phyloP scores from a whole-genome alignment of 2,329 filamentous ascomycete genomes.

The Aspergillus sp. region DNA sequence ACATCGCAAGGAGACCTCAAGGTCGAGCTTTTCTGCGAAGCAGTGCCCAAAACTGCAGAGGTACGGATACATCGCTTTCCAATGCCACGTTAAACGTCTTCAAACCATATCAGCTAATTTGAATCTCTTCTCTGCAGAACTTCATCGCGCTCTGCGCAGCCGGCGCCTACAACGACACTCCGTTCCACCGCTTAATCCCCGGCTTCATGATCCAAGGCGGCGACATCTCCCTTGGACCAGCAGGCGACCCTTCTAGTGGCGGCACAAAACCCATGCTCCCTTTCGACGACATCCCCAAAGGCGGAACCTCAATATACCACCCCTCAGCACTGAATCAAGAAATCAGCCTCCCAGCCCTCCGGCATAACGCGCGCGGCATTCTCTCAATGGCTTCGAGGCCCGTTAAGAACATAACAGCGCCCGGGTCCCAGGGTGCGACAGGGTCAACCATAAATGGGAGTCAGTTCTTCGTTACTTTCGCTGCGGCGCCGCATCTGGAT shows the following conservation, averaged over 20 bases:
- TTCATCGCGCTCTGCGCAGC: constrained; percentile 69
- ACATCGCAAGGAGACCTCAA: constrained; percentile 90
- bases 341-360: constrained; percentile 59
- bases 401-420: constrained; percentile 49
- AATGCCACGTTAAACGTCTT: too few relatives aligned
- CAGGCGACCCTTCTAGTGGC: constrained; percentile 46
- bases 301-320: constrained; percentile 60
- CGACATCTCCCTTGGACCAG: constrained; percentile 52
- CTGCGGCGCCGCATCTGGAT: constrained; percentile 65
- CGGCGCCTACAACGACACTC: constrained; percentile 63
- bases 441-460: constrained; percentile 56
- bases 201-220: constrained; percentile 69
- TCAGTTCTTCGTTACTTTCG: constrained; percentile 69
- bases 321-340: constrained; percentile 63
- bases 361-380: constrained; percentile 62
- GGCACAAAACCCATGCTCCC: constrained; percentile 47
- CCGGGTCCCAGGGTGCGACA: constrained; percentile 49
- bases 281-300: constrained; percentile 56
- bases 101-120: background rate
- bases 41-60: constrained; percentile 89
- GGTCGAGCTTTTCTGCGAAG: constrained; percentile 94
- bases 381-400: constrained; percentile 64
- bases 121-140: constrained; percentile 49
- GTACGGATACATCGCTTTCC: constrained; percentile 44
- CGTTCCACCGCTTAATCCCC: constrained; percentile 67